Base-by-base conservation (phyloP, 805 yeast genomes). In the Jamesozyma spencerorum region DNA sequence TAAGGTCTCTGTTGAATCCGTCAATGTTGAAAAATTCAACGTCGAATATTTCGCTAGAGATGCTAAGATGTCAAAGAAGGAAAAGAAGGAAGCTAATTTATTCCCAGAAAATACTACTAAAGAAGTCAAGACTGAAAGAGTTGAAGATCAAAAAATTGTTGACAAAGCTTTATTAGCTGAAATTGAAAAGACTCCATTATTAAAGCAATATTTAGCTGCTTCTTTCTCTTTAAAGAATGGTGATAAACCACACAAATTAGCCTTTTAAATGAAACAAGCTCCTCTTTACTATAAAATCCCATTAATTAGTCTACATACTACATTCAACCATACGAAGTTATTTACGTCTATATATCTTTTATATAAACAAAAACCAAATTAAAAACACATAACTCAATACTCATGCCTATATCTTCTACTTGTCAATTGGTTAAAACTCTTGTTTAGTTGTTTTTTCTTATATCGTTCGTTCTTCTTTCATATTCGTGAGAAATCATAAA, bases 231-330 rank as follows among this genome's bases (percentile, higher is more conserved):
- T 92, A 74, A 88, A 86, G 84, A 79, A 77, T 74, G 97, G 97
- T 72, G 98, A 90, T 79, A 86, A 75, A 72, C 98, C 97, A 65
- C 97, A 90, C 74, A 80, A 84, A 69, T 85, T 92, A 82, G 86
- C 85, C 78, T 90, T 92, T 74, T 90, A 87, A 45, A 28, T 42
- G 22, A 22, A 22, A 22, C 10, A 22, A 22, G 26, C 6, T 22
- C 10, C 26, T 31, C 37, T n/a, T n/a, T n/a, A n/a, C 35, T 19
- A 22, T 10, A 22, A 22, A 22, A 22, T 22, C 10, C 26, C 26
- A 22, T 22, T 22, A 22, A 22, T 22, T 22, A 22, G 26, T 22
- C 26, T 22, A 22, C 26, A 22, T 22, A 22, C 10, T 22, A 22
- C 26, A 22, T 7, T n/a, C 26, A 22, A 22, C 10, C 26, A 22